These are phyloP conservation scores for Pseudogymnoascus sp. DNA, from an alignment of 2,329 filamentous ascomycete genomes.

Conservation along the genomic window DNA sequence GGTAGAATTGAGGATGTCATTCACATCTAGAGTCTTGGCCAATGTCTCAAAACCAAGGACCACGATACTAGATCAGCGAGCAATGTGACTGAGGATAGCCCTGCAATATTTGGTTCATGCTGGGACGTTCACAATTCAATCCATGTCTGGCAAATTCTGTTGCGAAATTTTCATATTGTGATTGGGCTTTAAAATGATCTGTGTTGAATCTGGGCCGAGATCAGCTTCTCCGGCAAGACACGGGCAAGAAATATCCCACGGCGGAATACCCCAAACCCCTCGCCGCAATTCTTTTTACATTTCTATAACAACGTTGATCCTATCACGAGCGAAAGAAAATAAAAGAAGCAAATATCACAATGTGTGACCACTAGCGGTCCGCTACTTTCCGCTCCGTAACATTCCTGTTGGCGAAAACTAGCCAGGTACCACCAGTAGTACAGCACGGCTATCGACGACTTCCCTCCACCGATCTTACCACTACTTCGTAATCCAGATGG, in stretches of 20 bases:
- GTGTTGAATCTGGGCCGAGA: not conserved
- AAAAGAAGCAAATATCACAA: not conserved
- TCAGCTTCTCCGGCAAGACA: not conserved
- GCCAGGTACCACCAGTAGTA: not conserved
- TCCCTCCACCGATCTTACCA: not conserved
- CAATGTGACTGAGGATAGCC: not conserved
- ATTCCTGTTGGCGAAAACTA: not conserved
- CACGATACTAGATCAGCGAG: not conserved
- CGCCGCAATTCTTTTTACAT: not conserved
- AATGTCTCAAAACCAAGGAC: not conserved
- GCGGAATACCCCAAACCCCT: not conserved
- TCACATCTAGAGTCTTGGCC: not conserved
- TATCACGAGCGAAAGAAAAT: not conserved
- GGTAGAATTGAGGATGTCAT: not conserved
- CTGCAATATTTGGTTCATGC: not conserved
- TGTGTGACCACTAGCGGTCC: not conserved
- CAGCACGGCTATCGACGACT: not conserved
- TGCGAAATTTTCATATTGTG: not conserved
- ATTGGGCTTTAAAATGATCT: not conserved
- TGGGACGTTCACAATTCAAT: not conserved
- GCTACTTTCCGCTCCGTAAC: not conserved
- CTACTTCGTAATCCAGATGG: not conserved
- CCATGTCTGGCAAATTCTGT: not conserved
- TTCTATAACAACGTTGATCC: not conserved
- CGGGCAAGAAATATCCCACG: not conserved